A percentile compares a stretch with the other conserved stretches of the same genome.
These are phyloP conservation scores for Microcyclosporella mali DNA, from an alignment of 2,329 filamentous ascomycete genomes.

Conservation along the genomic window DNA sequence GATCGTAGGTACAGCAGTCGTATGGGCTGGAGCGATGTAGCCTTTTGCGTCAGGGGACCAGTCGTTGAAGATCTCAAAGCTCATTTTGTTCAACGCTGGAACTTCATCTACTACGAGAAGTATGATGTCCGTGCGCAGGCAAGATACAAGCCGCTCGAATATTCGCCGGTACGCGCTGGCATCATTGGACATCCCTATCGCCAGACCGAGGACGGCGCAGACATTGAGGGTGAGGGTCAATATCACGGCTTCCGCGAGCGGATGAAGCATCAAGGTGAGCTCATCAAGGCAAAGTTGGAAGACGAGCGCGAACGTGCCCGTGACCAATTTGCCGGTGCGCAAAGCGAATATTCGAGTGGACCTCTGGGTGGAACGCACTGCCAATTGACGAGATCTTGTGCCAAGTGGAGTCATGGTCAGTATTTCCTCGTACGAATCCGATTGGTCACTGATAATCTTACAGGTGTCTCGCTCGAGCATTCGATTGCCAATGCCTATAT, in stretches of 20 bases:
- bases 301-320: constrained; percentile 19
- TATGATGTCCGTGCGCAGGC: constrained; percentile 56
- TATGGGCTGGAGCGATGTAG: constrained; percentile 91
- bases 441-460: no score
- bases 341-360: constrained; percentile 21
- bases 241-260: constrained; percentile 28
- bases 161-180: constrained; percentile 32
- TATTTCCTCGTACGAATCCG: constrained; percentile 24
- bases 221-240: constrained; percentile 25
- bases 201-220: constrained; percentile 19
- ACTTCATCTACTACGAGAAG: constrained; percentile 81
- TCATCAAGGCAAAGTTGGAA: constrained; percentile 20
- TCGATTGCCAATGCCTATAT: constrained; percentile 93
- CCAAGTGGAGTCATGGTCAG: constrained; percentile 53
- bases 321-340: constrained; percentile 13
- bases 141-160: constrained; percentile 41
- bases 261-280: constrained; percentile 26
- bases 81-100: constrained; percentile 85
- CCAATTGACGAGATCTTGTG: constrained; percentile 62
- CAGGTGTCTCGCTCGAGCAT: constrained; percentile 52
- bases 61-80: constrained; percentile 67
- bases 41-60: constrained; percentile 67
- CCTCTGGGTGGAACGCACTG: constrained; percentile 67
- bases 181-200: constrained; percentile 31
- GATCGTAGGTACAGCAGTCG: constrained; percentile 64